phyloP scores from a whole-genome alignment of 2,329 filamentous ascomycete species.

The Xylariaceae sp. region DNA sequence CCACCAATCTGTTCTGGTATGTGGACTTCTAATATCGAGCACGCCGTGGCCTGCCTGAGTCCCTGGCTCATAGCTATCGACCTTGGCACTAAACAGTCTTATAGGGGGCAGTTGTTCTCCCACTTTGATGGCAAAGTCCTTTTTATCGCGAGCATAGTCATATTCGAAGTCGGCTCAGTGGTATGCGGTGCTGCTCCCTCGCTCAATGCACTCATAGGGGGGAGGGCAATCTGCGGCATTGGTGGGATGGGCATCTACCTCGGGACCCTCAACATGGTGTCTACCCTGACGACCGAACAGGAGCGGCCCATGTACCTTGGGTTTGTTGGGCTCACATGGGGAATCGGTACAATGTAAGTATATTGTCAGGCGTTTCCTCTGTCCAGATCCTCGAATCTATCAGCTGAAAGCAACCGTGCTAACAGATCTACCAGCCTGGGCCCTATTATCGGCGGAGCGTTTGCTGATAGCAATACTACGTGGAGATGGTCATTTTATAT shows the following conservation, averaged over 20 bases:
- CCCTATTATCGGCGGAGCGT: constrained; percentile 43
- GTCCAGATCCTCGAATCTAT: too few species aligned
- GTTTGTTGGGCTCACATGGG: constrained; percentile 31
- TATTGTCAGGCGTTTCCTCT: too few species aligned
- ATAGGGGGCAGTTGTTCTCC: constrained; percentile 33
- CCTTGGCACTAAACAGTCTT: too few species aligned
- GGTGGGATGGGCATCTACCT: constrained; percentile 41
- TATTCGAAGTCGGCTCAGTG: constrained; percentile 26
- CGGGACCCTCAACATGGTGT: constrained; percentile 25
- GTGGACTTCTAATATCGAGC: too few species aligned
- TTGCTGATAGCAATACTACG: constrained; percentile 32
- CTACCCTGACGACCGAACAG: constrained; percentile 16
- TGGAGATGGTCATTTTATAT: constrained; percentile 50
- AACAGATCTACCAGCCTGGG: too few species aligned
- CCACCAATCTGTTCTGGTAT: constrained; percentile 32
- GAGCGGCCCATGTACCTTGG: constrained; percentile 25
- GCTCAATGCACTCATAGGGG: constrained; percentile 38
- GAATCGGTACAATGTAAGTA: constrained; percentile 40
- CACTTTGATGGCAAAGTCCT: constrained; percentile 40
- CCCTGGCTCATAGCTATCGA: too few species aligned
- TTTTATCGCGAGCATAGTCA: constrained; percentile 15
- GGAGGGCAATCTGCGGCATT: constrained; percentile 39
- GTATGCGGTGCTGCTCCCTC: constrained; percentile 31
- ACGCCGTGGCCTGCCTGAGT: too few species aligned
- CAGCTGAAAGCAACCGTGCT: too few species aligned